Evolutionary conservation across 495 filamentous ascomycete species (phyloP).

Genomic region (Neurospora sp.): DNA sequence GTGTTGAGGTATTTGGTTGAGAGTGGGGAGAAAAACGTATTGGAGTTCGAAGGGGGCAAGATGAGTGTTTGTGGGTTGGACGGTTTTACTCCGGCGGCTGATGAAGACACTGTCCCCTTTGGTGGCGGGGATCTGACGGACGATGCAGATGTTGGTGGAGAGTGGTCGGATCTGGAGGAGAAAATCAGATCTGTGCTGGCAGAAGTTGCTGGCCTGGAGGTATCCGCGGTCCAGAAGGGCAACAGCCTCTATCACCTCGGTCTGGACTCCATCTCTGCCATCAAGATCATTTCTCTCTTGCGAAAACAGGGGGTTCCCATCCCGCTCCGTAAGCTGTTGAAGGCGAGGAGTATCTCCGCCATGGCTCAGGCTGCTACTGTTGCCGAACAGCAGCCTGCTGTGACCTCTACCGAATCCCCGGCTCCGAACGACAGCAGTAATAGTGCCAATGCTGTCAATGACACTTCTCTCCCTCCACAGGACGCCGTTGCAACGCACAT

Average conservation of each 20-base stretch:
- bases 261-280: conserved; percentile 82
- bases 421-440: background rate
- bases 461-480: background rate
- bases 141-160: background rate
- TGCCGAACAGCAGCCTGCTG: background rate
- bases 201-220: conserved; percentile 49
- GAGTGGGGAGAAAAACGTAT: background rate
- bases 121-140: background rate
- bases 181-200: conserved; percentile 53
- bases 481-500: background rate
- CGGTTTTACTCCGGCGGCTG: background rate
- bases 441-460: background rate
- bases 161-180: conserved; percentile 37
- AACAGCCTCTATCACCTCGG: conserved; percentile 76
- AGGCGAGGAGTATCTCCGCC: conserved; percentile 48
- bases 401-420: background rate
- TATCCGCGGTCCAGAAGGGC: conserved; percentile 48
- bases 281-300: conserved; percentile 58
- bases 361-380: conserved; percentile 26
- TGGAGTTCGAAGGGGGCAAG: background rate
- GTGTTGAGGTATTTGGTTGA: background rate
- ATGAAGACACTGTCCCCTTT: background rate
- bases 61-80: background rate
- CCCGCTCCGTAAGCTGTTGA: conserved; percentile 55
- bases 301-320: conserved; percentile 48